Conservation (phyloP, 2,329 filamentous ascomycete species). For the Microcyclospora tardicrescens region DNA sequence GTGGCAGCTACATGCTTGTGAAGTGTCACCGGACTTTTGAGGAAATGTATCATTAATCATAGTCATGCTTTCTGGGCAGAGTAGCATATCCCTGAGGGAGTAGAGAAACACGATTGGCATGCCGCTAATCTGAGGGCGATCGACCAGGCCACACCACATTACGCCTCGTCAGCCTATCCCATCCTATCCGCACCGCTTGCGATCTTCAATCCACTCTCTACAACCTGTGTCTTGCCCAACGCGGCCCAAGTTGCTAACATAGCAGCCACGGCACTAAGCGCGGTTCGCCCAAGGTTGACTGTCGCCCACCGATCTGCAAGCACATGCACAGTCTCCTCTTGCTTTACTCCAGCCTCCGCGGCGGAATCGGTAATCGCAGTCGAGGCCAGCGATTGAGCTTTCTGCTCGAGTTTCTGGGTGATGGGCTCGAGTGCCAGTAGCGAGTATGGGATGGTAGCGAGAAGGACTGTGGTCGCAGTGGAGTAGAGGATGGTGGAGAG, state of each 20-base stretch:
- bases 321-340: slow-evolving; percentile 36
- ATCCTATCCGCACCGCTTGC: slow-evolving; percentile 15
- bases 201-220: slow-evolving; percentile 12
- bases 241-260: slow-evolving; percentile 18
- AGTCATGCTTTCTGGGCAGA: too few relatives aligned
- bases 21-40: too few relatives aligned
- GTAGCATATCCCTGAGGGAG: too few relatives aligned
- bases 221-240: slow-evolving; percentile 15
- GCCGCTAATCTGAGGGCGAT: too few relatives aligned
- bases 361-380: slow-evolving; percentile 26
- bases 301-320: slow-evolving; percentile 45
- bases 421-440: slow-evolving; percentile 33
- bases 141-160: too few relatives aligned
- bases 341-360: slow-evolving; percentile 25
- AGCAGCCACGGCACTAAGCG: slow-evolving; percentile 13
- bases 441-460: slow-evolving; percentile 42
- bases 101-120: too few relatives aligned
- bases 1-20: too few relatives aligned
- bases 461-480: slow-evolving; percentile 33
- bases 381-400: slow-evolving; percentile 18
- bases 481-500: slow-evolving; percentile 30
- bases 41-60: too few relatives aligned
- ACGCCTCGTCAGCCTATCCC: not conserved
- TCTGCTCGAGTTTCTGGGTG: slow-evolving; percentile 37
- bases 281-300: slow-evolving; percentile 36